Conservation (phyloP, 192 early-diverging fungal genomes). For the Pilobolus umbonatus region DNA sequence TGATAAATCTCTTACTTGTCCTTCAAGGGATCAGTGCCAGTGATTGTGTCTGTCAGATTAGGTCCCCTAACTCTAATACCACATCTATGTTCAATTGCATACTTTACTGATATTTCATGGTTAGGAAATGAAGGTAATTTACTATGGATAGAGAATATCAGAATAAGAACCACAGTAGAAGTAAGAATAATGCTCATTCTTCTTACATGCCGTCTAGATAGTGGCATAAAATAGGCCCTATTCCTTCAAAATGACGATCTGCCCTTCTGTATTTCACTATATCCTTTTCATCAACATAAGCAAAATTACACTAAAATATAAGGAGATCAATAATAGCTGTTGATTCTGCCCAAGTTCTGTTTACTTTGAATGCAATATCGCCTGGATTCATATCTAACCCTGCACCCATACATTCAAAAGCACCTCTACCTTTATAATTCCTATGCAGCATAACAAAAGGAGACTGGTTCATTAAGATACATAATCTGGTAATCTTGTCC, state of each 20-base stretch:
- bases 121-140: slow-evolving; percentile 34
- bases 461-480: background rate
- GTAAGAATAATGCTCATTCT: background rate
- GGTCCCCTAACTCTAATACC: slow-evolving; percentile 33
- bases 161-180: background rate
- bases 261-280: slow-evolving; percentile 29
- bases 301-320: slow-evolving; percentile 24
- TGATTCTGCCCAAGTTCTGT: background rate
- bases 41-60: slow-evolving; percentile 26
- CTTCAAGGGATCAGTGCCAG: slow-evolving; percentile 33
- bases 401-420: slow-evolving; percentile 36
- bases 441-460: slow-evolving; percentile 1
- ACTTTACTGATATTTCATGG: slow-evolving; percentile 29
- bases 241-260: slow-evolving; percentile 31
- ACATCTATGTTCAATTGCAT: slow-evolving; percentile 35
- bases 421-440: slow-evolving; percentile 32
- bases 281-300: slow-evolving; percentile 22
- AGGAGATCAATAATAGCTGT: background rate
- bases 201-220: slow-evolving; percentile 28
- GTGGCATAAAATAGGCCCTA: slow-evolving; percentile 27
- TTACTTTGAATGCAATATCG: slow-evolving; percentile 35
- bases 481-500: background rate
- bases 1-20: slow-evolving; percentile 19
- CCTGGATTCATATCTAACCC: slow-evolving; percentile 32
- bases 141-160: slow-evolving; percentile 1